Evolutionary conservation across 1,139 yeast genomes (phyloP).

Genomic region (Yamadazyma siamensis): DNA sequence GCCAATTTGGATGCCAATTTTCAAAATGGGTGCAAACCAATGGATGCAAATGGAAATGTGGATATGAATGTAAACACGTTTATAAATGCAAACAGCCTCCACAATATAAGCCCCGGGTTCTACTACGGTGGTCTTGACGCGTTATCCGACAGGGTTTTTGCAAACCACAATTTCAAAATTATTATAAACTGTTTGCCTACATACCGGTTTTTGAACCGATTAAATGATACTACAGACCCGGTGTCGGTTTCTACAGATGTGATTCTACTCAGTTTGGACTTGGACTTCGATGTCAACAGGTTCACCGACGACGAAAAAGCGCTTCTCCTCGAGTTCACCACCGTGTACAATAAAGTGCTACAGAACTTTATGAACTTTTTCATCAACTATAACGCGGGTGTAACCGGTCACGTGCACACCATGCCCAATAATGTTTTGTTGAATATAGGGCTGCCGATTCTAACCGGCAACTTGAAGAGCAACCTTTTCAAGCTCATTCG

Average conservation of each 20-base stretch:
- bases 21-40: too few relatives aligned
- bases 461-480: conserved; percentile 36
- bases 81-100: neutral
- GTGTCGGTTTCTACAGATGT: conserved; percentile 36
- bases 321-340: conserved; percentile 22
- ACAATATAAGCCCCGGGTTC: conserved; percentile 10
- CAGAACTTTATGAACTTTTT: conserved; percentile 40
- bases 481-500: conserved; percentile 40
- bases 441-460: conserved; percentile 32
- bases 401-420: conserved; percentile 26
- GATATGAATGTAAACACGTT: conserved; percentile 13
- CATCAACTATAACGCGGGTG: conserved; percentile 31
- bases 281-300: conserved; percentile 23
- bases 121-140: conserved; percentile 11
- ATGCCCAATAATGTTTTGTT: conserved; percentile 26
- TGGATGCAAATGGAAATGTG: too few relatives aligned
- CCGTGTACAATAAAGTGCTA: conserved; percentile 31
- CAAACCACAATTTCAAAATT: conserved; percentile 32
- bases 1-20: too few relatives aligned
- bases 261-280: conserved; percentile 39
- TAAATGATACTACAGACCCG: conserved; percentile 15
- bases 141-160: conserved; percentile 14
- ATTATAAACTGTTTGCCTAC: conserved; percentile 42
- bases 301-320: conserved; percentile 18
- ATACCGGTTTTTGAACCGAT: conserved; percentile 22